Conservation (phyloP, 148 eudicot genomes). For the Rhododendron vialii region DNA sequence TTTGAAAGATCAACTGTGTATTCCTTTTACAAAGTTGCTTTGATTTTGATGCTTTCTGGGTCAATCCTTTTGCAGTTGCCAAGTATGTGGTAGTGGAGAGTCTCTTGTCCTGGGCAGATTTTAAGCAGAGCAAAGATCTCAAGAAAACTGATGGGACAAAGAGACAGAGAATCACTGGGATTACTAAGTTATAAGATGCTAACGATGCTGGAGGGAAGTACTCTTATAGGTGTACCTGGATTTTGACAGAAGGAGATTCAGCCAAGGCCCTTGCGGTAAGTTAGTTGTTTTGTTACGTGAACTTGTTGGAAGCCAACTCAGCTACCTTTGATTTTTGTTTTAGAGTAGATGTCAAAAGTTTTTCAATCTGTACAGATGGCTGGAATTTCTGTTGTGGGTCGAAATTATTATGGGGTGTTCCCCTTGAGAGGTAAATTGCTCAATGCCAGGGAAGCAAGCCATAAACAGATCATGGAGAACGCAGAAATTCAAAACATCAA, state of each 20-base stretch:
- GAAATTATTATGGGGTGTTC: constrained; percentile 71
- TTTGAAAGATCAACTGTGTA: not conserved
- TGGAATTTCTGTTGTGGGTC: constrained; percentile 69
- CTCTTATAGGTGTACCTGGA: constrained; percentile 77
- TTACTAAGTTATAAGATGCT: constrained; percentile 78
- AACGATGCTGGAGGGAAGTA: constrained; percentile 67
- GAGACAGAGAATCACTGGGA: constrained; percentile 39
- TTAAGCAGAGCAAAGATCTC: constrained; percentile 64
- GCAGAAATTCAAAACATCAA: constrained; percentile 69
- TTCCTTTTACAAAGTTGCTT: not conserved
- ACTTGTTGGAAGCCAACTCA: not conserved
- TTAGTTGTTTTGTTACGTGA: constrained; percentile 2
- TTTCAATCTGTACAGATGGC: constrained; percentile 43
- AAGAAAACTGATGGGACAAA: constrained; percentile 86
- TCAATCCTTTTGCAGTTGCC: constrained; percentile 26
- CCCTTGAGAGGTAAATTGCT: constrained; percentile 90
- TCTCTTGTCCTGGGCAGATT: constrained; percentile 75
- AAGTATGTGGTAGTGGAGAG: constrained; percentile 66
- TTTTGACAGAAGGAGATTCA: constrained; percentile 97
- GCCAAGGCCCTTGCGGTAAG: constrained; percentile 94
- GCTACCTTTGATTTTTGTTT: not conserved
- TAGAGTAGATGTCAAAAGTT: not conserved
- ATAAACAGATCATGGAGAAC: constrained; percentile 67
- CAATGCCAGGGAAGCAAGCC: constrained; percentile 95
- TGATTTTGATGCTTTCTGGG: not conserved